Conservation (phyloP, 2,329 filamentous ascomycete genomes). For the Ascochyta pisi region DNA sequence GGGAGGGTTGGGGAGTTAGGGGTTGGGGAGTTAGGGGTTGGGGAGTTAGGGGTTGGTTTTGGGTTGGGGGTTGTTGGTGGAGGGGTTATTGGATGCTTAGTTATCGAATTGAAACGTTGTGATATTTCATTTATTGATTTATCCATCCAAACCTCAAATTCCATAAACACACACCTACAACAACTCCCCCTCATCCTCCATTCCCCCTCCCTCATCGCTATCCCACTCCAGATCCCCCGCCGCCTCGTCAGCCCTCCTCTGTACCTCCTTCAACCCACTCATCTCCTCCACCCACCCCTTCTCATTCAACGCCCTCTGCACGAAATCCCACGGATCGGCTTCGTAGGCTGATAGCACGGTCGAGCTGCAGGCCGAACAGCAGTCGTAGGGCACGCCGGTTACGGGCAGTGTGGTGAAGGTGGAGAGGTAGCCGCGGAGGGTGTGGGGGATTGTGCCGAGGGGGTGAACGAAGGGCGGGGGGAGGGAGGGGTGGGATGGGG, state of each 20-base stretch:
- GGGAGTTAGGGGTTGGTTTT: too few relatives aligned
- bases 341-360: constrained; percentile 73
- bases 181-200: constrained; percentile 64
- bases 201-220: constrained; percentile 50
- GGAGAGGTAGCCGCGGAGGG: constrained; percentile 78
- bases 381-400: constrained; percentile 76
- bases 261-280: constrained; percentile 74
- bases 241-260: constrained; percentile 56
- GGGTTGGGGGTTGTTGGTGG: too few relatives aligned
- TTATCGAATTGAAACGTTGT: too few relatives aligned
- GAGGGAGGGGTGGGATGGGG: constrained; percentile 37
- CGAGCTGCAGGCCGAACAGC: constrained; percentile 80
- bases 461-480: constrained; percentile 62
- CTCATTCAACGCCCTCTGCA: constrained; percentile 75
- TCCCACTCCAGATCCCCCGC: constrained; percentile 66
- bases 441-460: constrained; percentile 75
- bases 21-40: too few relatives aligned
- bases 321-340: constrained; percentile 75
- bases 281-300: constrained; percentile 81
- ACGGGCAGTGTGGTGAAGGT: constrained; percentile 78
- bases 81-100: too few relatives aligned
- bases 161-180: not conserved
- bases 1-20: too few relatives aligned
- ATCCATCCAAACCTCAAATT: too few relatives aligned
- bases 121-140: too few relatives aligned